Base-by-base conservation (phyloP, 176 grass and related monocot species). In the Zoysia pacifica region DNA sequence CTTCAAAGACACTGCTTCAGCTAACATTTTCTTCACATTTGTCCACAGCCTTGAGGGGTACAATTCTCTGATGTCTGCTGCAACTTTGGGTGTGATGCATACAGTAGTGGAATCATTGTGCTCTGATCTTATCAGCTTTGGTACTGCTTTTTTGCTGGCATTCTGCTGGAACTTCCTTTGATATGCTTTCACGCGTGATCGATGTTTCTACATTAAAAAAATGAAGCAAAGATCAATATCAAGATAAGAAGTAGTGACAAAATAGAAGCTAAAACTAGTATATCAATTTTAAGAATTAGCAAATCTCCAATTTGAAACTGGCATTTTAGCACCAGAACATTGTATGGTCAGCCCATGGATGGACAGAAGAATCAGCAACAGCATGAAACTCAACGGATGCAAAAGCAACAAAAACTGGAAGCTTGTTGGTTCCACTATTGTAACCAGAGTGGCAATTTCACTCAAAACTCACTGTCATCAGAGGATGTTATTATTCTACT, bases 181-280 rank as follows among this genome's bases (percentile, higher is more conserved):
- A 6, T 75, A 16, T 62, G 10, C 46, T 42, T 35, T 70, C 54
- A 4, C 45, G 0, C 6, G 63, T 40, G 53, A 52, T 36, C 78
- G 84, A 62, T 86, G 72, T 76, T 81, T 81, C 85, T 86, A 19
- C 7, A 62, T 45, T 70, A 75, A 14, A 86, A 51, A 58, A 69
- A 13, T 76, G 55, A 75, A 81, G 44, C 54, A 61, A 75, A 44
- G 68, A 48, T 81, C 19, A 69, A 52, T 5, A 73, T 28, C 49
- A 54, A 37, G 5, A 13, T 50, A 38, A 70, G 1, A 83, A 16
- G 65, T 78, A 20, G 72, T 62, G 44, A 68, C 11, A 69, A 1
- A 55, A 69, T 75, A 69, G 14, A 86, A 75, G 78, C 13, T 62
- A 40, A 86, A 58, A 50, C 42, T 66, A 42, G 59, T 35, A 72